Evolutionary conservation across 768 basidiomycete species (phyloP), one percentile per base, ranked within the genome.

Genomic region (Hygrophorus pudorinus): DNA sequence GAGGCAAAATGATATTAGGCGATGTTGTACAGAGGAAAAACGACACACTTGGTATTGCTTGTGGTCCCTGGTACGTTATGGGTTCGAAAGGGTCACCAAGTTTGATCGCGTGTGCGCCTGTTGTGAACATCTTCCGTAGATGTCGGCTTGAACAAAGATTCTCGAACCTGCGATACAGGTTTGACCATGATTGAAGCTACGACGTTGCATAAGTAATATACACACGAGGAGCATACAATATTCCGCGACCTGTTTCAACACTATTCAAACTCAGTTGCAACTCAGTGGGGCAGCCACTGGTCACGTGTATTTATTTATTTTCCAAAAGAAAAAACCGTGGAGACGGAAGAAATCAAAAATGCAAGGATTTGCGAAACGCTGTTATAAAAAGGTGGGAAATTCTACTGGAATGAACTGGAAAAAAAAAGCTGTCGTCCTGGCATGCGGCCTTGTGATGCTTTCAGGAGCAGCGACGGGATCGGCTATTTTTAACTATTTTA

Each of bases 161-260:
- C 90, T 76, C 17, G 86, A 83, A 7, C 87, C 84, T 8, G 86
- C 86, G 51, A 76, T 77, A 65, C 89, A 91, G 12, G 72, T 68
- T 61, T 91, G 88, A 20, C 89, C 85, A 24, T 24, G 24, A 7
- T 24, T 24, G 24, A 3, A 24, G 24, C 24, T 24, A 24, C 3
- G 4, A 24, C 7, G 24, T 3, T 3, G 24, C 24, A 24, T 24
- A 24, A 24, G 7, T 3, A 3, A 24, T 24, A 3, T 24, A 7
- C 24, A 24, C 24, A 24, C 7, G 24, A 24, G 24, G 24, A 24
- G 7, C 3, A 24, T 24, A 48, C 76, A 73, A 54, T 78, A 81
- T 59, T 60, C 73, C 60, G 72, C 79, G 0, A 78, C 68, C 83
- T 81, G 85, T 17, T 72, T 66, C n/a, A n/a, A n/a, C n/a, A n/a